Evolutionary conservation across 2,329 filamentous ascomycete genomes (phyloP).

Genomic region (Cylindrodendrum hubeiense): DNA sequence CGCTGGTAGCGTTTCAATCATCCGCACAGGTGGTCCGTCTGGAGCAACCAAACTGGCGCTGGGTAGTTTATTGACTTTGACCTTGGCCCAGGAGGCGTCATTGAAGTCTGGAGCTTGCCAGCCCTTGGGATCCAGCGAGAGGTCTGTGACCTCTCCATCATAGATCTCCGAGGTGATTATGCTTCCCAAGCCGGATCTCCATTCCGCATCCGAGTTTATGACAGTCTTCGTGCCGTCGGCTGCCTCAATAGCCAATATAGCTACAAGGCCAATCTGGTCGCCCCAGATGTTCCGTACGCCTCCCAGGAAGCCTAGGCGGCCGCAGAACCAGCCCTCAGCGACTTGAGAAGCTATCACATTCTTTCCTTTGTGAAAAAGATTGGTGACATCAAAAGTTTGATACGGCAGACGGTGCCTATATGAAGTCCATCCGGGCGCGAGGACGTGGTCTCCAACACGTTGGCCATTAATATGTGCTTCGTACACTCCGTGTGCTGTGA

Average conservation of each 20-base stretch:
- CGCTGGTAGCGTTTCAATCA: conserved; percentile 46
- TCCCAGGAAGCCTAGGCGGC: conserved; percentile 45
- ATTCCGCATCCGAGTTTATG: conserved; percentile 51
- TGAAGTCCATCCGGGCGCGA: conserved; percentile 64
- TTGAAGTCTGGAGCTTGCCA: background rate
- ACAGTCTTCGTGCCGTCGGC: conserved; percentile 43
- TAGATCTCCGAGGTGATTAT: conserved; percentile 43
- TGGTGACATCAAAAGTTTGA: conserved; percentile 63
- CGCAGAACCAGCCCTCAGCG: conserved; percentile 62
- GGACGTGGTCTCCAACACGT: conserved; percentile 51
- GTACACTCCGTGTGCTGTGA: conserved; percentile 60
- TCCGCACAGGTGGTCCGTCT: conserved; percentile 58
- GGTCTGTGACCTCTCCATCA: conserved; percentile 10
- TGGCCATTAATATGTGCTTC: conserved; percentile 59
- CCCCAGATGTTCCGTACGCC: conserved; percentile 48
- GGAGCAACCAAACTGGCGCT: conserved; percentile 48
- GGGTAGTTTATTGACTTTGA: background rate
- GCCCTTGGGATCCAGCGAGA: background rate
- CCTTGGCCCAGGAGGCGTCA: background rate
- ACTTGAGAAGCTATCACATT: conserved; percentile 56
- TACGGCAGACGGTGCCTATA: conserved; percentile 64
- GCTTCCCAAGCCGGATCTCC: background rate
- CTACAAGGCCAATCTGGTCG: conserved; percentile 51
- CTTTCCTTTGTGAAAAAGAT: conserved; percentile 50
- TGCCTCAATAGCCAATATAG: conserved; percentile 51